Evolutionary conservation across 2,329 filamentous ascomycete species (phyloP).

Genomic region (Fonsecaea erecta): DNA sequence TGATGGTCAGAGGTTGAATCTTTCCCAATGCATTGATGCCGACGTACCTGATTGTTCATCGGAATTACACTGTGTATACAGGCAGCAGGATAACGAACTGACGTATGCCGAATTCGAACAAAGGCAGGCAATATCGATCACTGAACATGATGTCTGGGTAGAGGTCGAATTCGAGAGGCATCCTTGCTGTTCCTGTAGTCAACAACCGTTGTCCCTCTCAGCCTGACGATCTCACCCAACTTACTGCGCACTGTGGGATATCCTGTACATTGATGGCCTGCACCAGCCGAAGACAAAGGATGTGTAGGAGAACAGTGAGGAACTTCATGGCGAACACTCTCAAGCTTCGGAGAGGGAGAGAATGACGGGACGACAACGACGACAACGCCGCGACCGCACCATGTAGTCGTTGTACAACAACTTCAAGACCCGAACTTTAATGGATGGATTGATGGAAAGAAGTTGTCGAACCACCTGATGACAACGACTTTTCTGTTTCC

Average conservation of each 20-base stretch:
- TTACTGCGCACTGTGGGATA: slow-evolving; percentile 36
- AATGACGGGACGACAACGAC: too few relatives aligned
- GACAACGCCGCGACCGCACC: slow-evolving; percentile 17
- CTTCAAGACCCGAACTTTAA: not conserved
- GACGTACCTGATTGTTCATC: slow-evolving; percentile 37
- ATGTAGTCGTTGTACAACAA: slow-evolving; percentile 9
- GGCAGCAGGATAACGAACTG: slow-evolving; percentile 38
- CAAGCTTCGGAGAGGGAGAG: slow-evolving; percentile 1
- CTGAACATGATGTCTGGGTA: slow-evolving; percentile 33
- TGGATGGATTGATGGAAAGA: not conserved
- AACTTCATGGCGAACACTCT: slow-evolving; percentile 24
- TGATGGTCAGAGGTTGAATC: not conserved
- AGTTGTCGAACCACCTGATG: slow-evolving; percentile 9
- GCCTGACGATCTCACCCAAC: not conserved
- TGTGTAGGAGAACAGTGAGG: slow-evolving; percentile 7
- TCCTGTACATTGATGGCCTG: slow-evolving; percentile 31
- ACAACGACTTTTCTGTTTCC: slow-evolving; percentile 17
- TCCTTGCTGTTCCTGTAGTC: slow-evolving; percentile 31
- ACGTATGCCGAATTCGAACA: slow-evolving; percentile 36
- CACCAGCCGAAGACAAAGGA: slow-evolving; percentile 16
- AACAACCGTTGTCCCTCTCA: slow-evolving; percentile 7
- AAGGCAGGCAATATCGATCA: slow-evolving; percentile 38
- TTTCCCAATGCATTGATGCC: not conserved
- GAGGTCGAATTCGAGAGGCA: slow-evolving; percentile 37
- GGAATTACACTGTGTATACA: slow-evolving; percentile 33